A percentile compares a stretch with the other conserved stretches of the same genome.
Evolutionary conservation across 495 filamentous ascomycete species (phyloP).

Genomic region (Aspergillus funiculosus): DNA sequence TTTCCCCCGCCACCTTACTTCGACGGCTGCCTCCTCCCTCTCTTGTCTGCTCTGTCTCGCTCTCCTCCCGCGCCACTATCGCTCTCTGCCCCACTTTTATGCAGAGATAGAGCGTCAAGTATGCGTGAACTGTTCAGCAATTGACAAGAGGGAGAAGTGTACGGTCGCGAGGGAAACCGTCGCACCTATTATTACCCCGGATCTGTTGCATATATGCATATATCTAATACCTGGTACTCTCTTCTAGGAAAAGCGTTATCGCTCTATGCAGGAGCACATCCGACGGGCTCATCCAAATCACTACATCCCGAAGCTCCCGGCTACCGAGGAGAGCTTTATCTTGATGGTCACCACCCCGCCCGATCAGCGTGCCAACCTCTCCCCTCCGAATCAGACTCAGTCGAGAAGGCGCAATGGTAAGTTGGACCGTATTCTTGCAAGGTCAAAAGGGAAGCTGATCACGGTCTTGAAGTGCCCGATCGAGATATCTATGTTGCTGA

Average conservation of each 20-base stretch:
- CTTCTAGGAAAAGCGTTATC: conserved; percentile 86
- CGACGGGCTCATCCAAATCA: conserved; percentile 94
- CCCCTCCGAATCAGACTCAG: conserved; percentile 48
- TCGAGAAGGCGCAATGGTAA: conserved; percentile 36
- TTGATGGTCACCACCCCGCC: conserved; percentile 91
- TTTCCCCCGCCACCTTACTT: conserved; percentile 6
- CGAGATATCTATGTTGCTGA: conserved; percentile 56
- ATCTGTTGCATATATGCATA: conserved; percentile 14
- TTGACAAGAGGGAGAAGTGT: background rate
- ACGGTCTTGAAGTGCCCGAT: conserved; percentile 36
- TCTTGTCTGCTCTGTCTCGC: no score
- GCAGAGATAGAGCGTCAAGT: conserved; percentile 12
- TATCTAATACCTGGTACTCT: conserved; percentile 24
- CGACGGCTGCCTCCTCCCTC: background rate
- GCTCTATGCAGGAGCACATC: conserved; percentile 99
- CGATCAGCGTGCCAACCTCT: conserved; percentile 58
- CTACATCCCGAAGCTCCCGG: conserved; percentile 97
- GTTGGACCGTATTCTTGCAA: conserved; percentile 4
- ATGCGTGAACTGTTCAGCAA: conserved; percentile 5
- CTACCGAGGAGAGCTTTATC: conserved; percentile 95
- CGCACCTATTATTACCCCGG: no score
- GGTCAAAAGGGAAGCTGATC: conserved; percentile 25
- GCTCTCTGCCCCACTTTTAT: conserved; percentile 18
- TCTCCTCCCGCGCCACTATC: conserved; percentile 17
- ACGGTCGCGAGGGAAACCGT: no score